phyloP scores from a whole-genome alignment of 352 stramenopile genomes.

The Phytophthora boehmeriae region DNA sequence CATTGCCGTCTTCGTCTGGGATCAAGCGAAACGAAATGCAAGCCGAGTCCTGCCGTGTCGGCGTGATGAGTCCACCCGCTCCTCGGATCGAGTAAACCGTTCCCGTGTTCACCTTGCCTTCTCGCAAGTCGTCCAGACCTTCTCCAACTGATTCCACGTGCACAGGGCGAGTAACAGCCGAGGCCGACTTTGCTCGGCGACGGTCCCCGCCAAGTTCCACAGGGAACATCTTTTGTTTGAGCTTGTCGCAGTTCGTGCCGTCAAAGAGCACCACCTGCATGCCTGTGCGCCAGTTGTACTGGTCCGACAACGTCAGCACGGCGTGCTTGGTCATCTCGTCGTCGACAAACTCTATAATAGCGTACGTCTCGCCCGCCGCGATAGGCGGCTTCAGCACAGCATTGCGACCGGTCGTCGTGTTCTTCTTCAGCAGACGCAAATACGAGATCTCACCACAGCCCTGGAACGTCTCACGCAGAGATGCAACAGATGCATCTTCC shows the following conservation, averaged over 20 bases:
- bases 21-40: slow-evolving; percentile 91
- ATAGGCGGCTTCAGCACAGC: slow-evolving; percentile 89
- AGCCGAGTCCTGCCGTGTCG: slow-evolving; percentile 80
- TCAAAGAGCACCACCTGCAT: slow-evolving; percentile 91
- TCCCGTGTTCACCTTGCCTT: slow-evolving; percentile 88
- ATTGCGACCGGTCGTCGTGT: slow-evolving; percentile 86
- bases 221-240: slow-evolving; percentile 91
- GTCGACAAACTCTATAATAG: slow-evolving; percentile 90
- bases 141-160: slow-evolving; percentile 86
- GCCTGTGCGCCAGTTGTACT: slow-evolving; percentile 88
- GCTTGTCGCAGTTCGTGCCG: slow-evolving; percentile 87
- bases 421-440: slow-evolving; percentile 89
- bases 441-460: slow-evolving; percentile 87
- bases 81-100: slow-evolving; percentile 89
- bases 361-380: slow-evolving; percentile 85
- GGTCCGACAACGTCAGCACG: slow-evolving; percentile 84
- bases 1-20: slow-evolving; percentile 84
- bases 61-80: slow-evolving; percentile 82
- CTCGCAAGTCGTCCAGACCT: slow-evolving; percentile 81
- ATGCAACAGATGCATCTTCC: slow-evolving; percentile 85
- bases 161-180: slow-evolving; percentile 67
- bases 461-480: slow-evolving; percentile 84
- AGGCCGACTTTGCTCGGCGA: slow-evolving; percentile 81
- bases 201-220: slow-evolving; percentile 76
- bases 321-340: slow-evolving; percentile 91